A percentile compares a stretch with the other conserved stretches of the same genome.
These are phyloP conservation scores for Scytalidium sp. DNA, from an alignment of 2,329 filamentous ascomycete species.

Conservation along the genomic window DNA sequence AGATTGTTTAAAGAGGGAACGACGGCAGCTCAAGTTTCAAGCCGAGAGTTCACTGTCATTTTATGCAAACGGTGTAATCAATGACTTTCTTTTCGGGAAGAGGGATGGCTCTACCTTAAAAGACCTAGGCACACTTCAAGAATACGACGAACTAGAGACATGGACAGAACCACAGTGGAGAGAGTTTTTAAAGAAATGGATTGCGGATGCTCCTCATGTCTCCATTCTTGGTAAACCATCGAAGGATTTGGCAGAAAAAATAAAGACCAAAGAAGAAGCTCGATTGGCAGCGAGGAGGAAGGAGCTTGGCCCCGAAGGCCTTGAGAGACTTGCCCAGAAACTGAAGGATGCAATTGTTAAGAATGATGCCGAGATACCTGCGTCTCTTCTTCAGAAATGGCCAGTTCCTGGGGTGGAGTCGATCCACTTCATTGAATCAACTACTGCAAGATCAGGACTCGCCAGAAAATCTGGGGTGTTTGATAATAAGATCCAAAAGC, in stretches of 20 bases:
- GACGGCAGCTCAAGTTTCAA: slow-evolving; percentile 76
- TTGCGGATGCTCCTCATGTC: slow-evolving; percentile 80
- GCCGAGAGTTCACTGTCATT: slow-evolving; percentile 79
- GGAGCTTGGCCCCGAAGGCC: slow-evolving; percentile 75
- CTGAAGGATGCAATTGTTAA: slow-evolving; percentile 81
- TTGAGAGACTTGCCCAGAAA: slow-evolving; percentile 70
- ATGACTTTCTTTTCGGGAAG: slow-evolving; percentile 86
- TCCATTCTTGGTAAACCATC: slow-evolving; percentile 89
- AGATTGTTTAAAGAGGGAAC: slow-evolving; percentile 81
- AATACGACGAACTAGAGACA: slow-evolving; percentile 66
- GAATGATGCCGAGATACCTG: slow-evolving; percentile 85
- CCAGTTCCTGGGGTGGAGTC: slow-evolving; percentile 81
- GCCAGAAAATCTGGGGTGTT: slow-evolving; percentile 68
- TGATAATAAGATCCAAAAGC: slow-evolving; percentile 68
- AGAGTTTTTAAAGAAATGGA: slow-evolving; percentile 76
- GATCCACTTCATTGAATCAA: slow-evolving; percentile 91
- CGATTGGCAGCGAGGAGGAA: slow-evolving; percentile 77
- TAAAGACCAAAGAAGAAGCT: slow-evolving; percentile 77
- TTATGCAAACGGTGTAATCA: slow-evolving; percentile 83
- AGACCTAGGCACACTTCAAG: slow-evolving; percentile 52
- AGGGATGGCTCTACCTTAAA: slow-evolving; percentile 76
- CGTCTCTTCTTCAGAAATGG: slow-evolving; percentile 76
- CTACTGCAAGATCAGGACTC: slow-evolving; percentile 76
- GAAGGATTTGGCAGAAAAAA: slow-evolving; percentile 69
- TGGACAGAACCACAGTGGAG: slow-evolving; percentile 89